A percentile compares a stretch with the other conserved stretches of the same genome.
phyloP scores from a whole-genome alignment of 2,329 filamentous ascomycete species.

The Lachnellula cervina region DNA sequence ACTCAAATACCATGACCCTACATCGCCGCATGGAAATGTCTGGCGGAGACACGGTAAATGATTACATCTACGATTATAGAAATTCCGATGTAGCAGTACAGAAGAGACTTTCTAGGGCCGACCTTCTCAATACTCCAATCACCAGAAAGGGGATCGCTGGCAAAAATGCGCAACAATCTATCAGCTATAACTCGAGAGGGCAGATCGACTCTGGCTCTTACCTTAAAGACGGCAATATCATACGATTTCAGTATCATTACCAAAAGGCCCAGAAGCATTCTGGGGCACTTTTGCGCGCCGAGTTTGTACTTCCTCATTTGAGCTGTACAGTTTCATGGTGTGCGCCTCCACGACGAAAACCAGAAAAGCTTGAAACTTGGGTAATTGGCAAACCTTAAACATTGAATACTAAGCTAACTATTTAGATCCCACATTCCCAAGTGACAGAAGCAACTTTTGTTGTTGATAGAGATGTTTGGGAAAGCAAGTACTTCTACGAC shows the following conservation, averaged over 20 bases:
- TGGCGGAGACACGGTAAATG: constrained; percentile 38
- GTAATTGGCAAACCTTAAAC: constrained; percentile 28
- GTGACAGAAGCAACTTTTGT: constrained; percentile 51
- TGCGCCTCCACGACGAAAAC: constrained; percentile 43
- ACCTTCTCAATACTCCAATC: constrained; percentile 34
- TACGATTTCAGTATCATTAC: constrained; percentile 50
- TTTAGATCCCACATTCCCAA: constrained; percentile 50
- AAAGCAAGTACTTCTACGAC: constrained; percentile 43
- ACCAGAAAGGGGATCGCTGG: constrained; percentile 44
- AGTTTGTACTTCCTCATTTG: constrained; percentile 48
- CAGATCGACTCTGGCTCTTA: constrained; percentile 48
- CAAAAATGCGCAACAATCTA: constrained; percentile 35
- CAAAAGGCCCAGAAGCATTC: constrained; percentile 47
- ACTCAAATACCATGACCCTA: constrained; percentile 43
- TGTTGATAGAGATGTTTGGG: constrained; percentile 46
- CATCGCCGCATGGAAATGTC: constrained; percentile 17
- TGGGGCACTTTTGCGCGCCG: constrained; percentile 48
- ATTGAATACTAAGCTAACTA: background rate
- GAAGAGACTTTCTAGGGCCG: constrained; percentile 18
- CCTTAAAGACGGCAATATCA: constrained; percentile 45
- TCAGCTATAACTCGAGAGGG: constrained; percentile 47
- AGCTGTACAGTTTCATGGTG: constrained; percentile 49
- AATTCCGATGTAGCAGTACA: constrained; percentile 26
- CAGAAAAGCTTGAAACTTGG: constrained; percentile 40
- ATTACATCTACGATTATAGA: constrained; percentile 45